Percentiles rank a stretch among this genome's conserved stretches.
Conservation (phyloP, 2,329 filamentous ascomycete species). For the Apiospora pterosperma region DNA sequence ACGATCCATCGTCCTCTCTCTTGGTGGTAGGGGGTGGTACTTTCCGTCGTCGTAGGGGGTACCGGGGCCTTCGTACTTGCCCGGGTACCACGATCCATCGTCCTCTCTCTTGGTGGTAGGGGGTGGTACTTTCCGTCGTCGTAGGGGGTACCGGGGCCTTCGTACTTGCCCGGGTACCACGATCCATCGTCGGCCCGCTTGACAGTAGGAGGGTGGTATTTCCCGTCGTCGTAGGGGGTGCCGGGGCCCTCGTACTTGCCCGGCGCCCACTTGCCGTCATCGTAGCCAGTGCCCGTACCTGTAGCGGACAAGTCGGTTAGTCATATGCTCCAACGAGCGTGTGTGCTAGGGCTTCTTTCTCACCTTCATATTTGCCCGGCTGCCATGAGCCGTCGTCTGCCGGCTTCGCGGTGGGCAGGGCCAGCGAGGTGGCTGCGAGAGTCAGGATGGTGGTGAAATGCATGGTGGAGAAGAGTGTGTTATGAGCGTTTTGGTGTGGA, state of each 20-base stretch:
- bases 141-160: background rate
- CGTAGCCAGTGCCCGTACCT: background rate
- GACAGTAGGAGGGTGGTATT: background rate
- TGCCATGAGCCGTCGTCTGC: background rate
- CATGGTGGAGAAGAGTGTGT: background rate
- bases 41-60: background rate
- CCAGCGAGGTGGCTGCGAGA: background rate
- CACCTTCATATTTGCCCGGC: constrained; percentile 4
- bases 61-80: background rate
- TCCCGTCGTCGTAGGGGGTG: background rate
- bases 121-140: background rate
- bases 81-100: background rate
- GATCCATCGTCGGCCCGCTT: background rate
- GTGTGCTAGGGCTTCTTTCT: background rate
- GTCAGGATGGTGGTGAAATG: background rate
- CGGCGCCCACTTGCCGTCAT: constrained; percentile 1
- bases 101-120: background rate
- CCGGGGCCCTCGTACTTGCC: constrained; percentile 1
- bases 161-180: background rate
- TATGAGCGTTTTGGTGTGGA: background rate
- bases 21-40: background rate
- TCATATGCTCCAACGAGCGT: background rate
- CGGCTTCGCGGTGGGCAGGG: background rate
- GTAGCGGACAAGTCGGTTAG: background rate
- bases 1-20: background rate